phyloP scores from a whole-genome alignment of 257 asterid species.

The Salvia splendens region DNA sequence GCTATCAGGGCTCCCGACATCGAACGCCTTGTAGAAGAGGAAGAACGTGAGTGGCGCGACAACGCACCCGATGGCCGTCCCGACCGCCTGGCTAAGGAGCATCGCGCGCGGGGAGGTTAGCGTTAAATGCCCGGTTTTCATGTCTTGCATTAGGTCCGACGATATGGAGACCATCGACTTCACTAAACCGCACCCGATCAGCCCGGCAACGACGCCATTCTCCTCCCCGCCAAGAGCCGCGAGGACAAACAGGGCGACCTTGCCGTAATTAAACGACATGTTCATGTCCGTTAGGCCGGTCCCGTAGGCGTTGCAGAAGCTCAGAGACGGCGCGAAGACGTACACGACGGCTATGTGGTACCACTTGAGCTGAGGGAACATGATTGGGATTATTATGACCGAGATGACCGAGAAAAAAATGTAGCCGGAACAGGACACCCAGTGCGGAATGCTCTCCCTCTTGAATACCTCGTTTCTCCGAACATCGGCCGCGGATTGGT shows the following conservation, averaged over 20 bases:
- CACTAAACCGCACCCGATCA: conserved; percentile 68
- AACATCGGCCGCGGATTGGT: conserved; percentile 35
- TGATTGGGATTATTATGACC: conserved; percentile 56
- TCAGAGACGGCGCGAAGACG: conserved; percentile 58
- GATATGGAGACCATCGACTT: conserved; percentile 68
- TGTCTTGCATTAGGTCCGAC: conserved; percentile 71
- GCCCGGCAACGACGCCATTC: conserved; percentile 75
- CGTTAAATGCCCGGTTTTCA: conserved; percentile 74
- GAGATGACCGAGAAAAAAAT: conserved; percentile 51
- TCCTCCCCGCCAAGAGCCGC: conserved; percentile 54
- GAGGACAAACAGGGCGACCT: conserved; percentile 68
- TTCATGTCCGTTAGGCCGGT: conserved; percentile 76
- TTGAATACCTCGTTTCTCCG: conserved; percentile 53
- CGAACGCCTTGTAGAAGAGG: conserved; percentile 65
- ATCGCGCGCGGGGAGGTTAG: conserved; percentile 72
- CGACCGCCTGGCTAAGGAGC: conserved; percentile 67
- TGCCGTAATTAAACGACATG: conserved; percentile 77
- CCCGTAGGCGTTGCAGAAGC: conserved; percentile 83
- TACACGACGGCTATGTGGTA: conserved; percentile 56
- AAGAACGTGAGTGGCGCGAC: conserved; percentile 74
- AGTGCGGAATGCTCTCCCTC: conserved; percentile 64
- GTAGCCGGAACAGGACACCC: conserved; percentile 69
- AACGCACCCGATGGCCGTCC: conserved; percentile 71
- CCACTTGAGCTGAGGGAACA: conserved; percentile 78
- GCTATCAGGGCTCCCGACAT: conserved; percentile 57